Evolutionary conservation across 805 yeast species (phyloP).

Genomic region (Ogataea polymorpha): DNA sequence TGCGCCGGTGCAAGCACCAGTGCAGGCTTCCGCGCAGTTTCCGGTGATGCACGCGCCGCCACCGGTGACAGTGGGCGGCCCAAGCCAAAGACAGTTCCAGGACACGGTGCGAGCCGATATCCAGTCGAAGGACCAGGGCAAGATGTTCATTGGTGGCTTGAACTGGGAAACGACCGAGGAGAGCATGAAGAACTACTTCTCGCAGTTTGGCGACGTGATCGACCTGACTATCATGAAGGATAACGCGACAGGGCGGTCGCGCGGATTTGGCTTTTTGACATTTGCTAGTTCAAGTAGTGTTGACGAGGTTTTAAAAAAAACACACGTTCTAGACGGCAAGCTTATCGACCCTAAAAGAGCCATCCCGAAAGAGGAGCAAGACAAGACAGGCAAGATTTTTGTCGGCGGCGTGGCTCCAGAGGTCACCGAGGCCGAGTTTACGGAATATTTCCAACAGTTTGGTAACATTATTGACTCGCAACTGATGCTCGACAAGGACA

Average conservation of each 20-base stretch:
- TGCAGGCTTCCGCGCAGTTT: slow-evolving; percentile 16
- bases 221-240: slow-evolving; percentile 95
- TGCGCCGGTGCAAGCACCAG: slow-evolving; percentile 11
- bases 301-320: slow-evolving; percentile 78
- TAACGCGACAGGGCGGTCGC: slow-evolving; percentile 75
- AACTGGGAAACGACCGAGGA: slow-evolving; percentile 98
- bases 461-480: slow-evolving; percentile 95
- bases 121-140: slow-evolving; percentile 68
- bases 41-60: slow-evolving; percentile 20
- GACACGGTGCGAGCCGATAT: slow-evolving; percentile 45
- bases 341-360: slow-evolving; percentile 97
- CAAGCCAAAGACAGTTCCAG: slow-evolving; percentile 17
- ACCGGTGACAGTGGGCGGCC: slow-evolving; percentile 12
- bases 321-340: slow-evolving; percentile 91
- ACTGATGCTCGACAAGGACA: slow-evolving; percentile 94
- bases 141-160: slow-evolving; percentile 94
- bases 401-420: slow-evolving; percentile 96
- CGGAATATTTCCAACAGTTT: slow-evolving; percentile 78
- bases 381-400: slow-evolving; percentile 91
- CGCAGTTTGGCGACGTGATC: slow-evolving; percentile 82
- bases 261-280: slow-evolving; percentile 94
- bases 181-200: slow-evolving; percentile 73
- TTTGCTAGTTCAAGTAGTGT: slow-evolving; percentile 81
- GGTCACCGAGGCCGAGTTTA: slow-evolving; percentile 88
- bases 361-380: slow-evolving; percentile 96